Conservation (phyloP, 2,329 filamentous ascomycete species). For the Aspergillus udagawae region DNA sequence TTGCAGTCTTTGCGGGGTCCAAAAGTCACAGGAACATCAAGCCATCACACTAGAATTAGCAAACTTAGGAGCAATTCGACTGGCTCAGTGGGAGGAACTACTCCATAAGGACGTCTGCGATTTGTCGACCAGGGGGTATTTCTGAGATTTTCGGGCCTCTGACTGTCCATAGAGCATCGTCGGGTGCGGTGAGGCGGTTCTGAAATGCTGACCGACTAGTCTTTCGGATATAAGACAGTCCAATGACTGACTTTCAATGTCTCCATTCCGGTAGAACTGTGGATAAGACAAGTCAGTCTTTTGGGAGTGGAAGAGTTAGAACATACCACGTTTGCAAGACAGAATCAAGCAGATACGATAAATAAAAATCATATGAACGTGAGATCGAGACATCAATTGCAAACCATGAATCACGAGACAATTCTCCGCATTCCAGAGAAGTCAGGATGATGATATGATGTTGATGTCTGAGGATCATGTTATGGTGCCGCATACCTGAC, state of each 20-base stretch:
- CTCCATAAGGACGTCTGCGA: slow-evolving; percentile 13
- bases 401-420: neutral
- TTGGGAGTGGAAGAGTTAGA: neutral
- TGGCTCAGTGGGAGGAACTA: neutral
- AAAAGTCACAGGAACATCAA: neutral
- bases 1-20: neutral
- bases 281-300: neutral
- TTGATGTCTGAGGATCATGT: neutral
- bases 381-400: neutral
- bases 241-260: neutral
- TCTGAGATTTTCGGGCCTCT: neutral
- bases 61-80: neutral
- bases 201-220: slow-evolving; percentile 7
- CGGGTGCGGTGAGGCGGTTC: slow-evolving; percentile 20
- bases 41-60: neutral
- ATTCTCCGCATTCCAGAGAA: slow-evolving; percentile 9
- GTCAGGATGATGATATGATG: neutral
- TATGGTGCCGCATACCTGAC: neutral
- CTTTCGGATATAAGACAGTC: slow-evolving; percentile 1
- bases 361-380: neutral
- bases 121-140: slow-evolving; percentile 7
- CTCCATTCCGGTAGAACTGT: neutral
- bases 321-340: neutral
- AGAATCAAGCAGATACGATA: neutral
- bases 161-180: slow-evolving; percentile 5